Conservation (phyloP, 768 basidiomycete species). For the Lanmaoa pseudosensibilis region DNA sequence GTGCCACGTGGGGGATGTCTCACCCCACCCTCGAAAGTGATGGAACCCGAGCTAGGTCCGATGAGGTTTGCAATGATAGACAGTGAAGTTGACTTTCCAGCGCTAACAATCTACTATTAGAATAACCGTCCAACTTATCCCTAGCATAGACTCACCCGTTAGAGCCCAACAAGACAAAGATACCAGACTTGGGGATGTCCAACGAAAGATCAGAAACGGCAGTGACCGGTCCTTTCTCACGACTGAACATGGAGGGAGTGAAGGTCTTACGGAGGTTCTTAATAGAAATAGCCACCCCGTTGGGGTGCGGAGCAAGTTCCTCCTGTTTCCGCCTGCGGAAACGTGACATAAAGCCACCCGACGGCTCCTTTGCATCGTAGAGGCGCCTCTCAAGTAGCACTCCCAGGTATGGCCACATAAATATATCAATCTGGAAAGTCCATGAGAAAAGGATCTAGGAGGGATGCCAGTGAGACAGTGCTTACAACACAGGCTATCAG, state of each 20-base stretch:
- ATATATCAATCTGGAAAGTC: constrained; percentile 57
- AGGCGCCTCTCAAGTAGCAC: constrained; percentile 55
- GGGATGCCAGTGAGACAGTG: constrained; percentile 2
- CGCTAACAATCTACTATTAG: constrained; percentile 40
- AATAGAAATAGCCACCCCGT: constrained; percentile 59
- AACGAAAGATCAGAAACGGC: constrained; percentile 68
- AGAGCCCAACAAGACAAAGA: constrained; percentile 76
- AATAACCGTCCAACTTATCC: neutral
- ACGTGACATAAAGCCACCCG: constrained; percentile 26
- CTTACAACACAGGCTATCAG: constrained; percentile 66
- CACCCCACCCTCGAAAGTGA: constrained; percentile 55
- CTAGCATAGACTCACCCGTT: constrained; percentile 51
- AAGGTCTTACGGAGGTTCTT: constrained; percentile 61
- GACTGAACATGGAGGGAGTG: constrained; percentile 46
- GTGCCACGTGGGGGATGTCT: constrained; percentile 59
- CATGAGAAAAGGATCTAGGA: neutral
- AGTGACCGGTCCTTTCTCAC: constrained; percentile 49
- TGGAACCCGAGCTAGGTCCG: constrained; percentile 55
- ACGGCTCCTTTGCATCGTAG: constrained; percentile 56
- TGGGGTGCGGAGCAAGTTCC: constrained; percentile 30
- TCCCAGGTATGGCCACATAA: constrained; percentile 73
- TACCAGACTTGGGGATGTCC: constrained; percentile 68
- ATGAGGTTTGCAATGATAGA: constrained; percentile 66
- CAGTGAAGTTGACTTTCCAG: constrained; percentile 74
- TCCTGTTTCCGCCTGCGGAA: constrained; percentile 14